Evolutionary conservation across 495 filamentous ascomycete species (phyloP).

Genomic region (Penicillium malachiteum): DNA sequence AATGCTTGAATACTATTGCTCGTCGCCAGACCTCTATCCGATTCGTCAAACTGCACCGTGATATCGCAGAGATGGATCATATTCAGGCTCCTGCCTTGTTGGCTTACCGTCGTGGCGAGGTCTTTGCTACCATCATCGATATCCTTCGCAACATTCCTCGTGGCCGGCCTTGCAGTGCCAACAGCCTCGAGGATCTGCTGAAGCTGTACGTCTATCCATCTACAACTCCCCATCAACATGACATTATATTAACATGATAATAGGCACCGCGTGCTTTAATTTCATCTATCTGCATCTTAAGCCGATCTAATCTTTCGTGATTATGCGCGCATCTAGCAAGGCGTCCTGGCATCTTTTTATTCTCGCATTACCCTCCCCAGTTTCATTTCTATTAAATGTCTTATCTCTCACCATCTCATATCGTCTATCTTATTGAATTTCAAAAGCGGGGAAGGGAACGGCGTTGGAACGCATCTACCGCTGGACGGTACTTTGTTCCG

Average conservation of each 20-base stretch:
- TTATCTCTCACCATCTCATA: neutral
- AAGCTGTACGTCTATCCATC: slow-evolving; percentile 47
- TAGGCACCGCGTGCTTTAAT: slow-evolving; percentile 36
- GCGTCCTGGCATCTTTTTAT: slow-evolving; percentile 13
- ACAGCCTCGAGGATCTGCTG: slow-evolving; percentile 61
- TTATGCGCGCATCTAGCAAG: slow-evolving; percentile 9
- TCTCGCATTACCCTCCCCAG: neutral
- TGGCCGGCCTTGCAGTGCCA: slow-evolving; percentile 56
- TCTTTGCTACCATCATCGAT: slow-evolving; percentile 86
- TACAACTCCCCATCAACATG: neutral
- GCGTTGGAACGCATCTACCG: slow-evolving; percentile 1
- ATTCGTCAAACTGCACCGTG: slow-evolving; percentile 88
- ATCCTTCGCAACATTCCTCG: slow-evolving; percentile 81
- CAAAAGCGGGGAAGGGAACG: neutral
- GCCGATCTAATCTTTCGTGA: neutral
- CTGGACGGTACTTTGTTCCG: neutral
- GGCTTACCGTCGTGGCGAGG: slow-evolving; percentile 83
- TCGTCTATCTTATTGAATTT: neutral
- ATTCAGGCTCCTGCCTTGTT: slow-evolving; percentile 85
- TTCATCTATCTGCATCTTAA: neutral
- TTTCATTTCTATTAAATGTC: neutral
- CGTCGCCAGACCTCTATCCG: slow-evolving; percentile 65
- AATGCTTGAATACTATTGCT: slow-evolving; percentile 71
- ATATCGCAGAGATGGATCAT: slow-evolving; percentile 92
- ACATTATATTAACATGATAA: slow-evolving; percentile 5